These are phyloP conservation scores for Globisporangium camurandrum DNA, from an alignment of 352 stramenopile genomes.

Conservation along the genomic window DNA sequence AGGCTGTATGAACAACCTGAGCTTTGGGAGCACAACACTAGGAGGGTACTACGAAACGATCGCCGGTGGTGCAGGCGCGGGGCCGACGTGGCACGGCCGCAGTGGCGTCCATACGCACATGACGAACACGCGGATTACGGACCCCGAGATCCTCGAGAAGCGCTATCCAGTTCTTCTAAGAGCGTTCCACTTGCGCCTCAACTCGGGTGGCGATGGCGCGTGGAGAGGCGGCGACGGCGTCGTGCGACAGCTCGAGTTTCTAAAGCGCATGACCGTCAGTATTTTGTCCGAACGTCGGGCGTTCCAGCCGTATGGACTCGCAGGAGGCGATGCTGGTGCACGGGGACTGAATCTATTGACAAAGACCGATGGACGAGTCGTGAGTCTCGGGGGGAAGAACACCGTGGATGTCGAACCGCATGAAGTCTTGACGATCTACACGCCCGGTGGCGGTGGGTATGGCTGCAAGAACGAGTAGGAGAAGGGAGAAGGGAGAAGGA, in stretches of 20 bases:
- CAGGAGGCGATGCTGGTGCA: slow-evolving; percentile 85
- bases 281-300: slow-evolving; percentile 96
- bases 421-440: slow-evolving; percentile 94
- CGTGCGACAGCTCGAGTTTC: slow-evolving; percentile 94
- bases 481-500: slow-evolving; percentile 9
- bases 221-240: slow-evolving; percentile 94
- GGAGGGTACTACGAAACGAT: slow-evolving; percentile 99
- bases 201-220: slow-evolving; percentile 87
- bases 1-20: slow-evolving; percentile 99
- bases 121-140: slow-evolving; percentile 99
- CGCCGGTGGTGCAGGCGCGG: slow-evolving; percentile 94
- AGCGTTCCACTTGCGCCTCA: slow-evolving; percentile 77
- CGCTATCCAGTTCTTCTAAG: slow-evolving; percentile 89
- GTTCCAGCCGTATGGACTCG: slow-evolving; percentile 93
- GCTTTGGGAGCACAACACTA: slow-evolving; percentile 93
- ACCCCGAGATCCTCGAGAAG: slow-evolving; percentile 99
- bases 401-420: slow-evolving; percentile 89
- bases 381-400: slow-evolving; percentile 90
- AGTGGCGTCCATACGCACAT: slow-evolving; percentile 99
- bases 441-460: slow-evolving; percentile 95
- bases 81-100: slow-evolving; percentile 93
- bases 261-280: slow-evolving; percentile 92
- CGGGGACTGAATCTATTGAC: slow-evolving; percentile 92
- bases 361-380: slow-evolving; percentile 47
- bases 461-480: slow-evolving; percentile 19